Base-by-base conservation (phyloP, 2,329 filamentous ascomycete genomes). In the Aspergillus latus region DNA sequence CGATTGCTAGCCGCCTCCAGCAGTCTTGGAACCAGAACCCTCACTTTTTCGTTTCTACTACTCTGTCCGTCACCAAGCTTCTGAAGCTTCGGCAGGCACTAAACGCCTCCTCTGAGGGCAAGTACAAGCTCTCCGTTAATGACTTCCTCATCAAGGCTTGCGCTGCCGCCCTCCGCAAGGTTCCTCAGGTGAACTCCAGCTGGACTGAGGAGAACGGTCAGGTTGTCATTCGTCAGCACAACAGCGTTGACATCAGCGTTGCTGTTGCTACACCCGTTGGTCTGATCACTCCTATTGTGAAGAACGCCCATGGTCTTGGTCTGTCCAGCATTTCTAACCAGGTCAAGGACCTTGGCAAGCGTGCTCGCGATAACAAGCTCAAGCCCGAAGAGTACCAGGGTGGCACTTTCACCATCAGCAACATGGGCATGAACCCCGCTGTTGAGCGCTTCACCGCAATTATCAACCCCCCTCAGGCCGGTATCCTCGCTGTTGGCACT, bases 321-420 rank as follows among this genome's bases (percentile, higher is more conserved):
- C 88, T 99, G 57, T 85, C 92, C 77, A 84, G 84, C 73, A 97
- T 99, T 79, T 96, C 92, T 53, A 78, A 83, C 69, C 84, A 90
- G 75, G 88, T 99, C 80, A 97, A 97, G 84, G 92, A 96, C 72
- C 89, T 99, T 54, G 92, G 92, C 73, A 96, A 96, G 86, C 90
- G 91, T 74, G 94, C 94, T 61, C 87, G 92, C 60, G 94, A 97
- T 67, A 90, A 90, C 80, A 99, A 97, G 87, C 89, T 99, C 69
- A 97, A 97, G 88, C 94, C 94, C 47, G 93, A 99, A 77, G 92
- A 99, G 80, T 99, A 96, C 86, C 93, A 97, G 83, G 94, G 94
- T 56, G 94, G 94, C 75, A 96, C 91, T 74, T 96, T 99, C 80
- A 97, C 93, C 76, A 97, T 99, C 79, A 96, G 90, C 80, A 99